Evolutionary conservation across 495 filamentous ascomycete genomes (phyloP).

Genomic region (Aspergillus baeticus): DNA sequence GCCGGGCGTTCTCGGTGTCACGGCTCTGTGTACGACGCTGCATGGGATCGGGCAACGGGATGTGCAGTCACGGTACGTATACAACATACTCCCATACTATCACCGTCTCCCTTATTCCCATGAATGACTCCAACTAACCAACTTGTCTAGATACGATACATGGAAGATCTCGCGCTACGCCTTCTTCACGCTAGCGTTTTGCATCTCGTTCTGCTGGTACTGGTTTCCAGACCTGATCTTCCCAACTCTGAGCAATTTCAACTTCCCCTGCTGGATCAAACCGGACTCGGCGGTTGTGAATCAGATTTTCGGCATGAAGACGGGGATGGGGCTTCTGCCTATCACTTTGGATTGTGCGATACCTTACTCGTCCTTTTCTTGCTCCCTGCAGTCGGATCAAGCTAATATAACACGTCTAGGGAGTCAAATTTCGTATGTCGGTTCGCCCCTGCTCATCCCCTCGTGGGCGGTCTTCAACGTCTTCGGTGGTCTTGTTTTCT

Average conservation of each 20-base stretch:
- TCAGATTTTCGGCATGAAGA: constrained; percentile 76
- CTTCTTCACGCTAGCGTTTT: constrained; percentile 71
- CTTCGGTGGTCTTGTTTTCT: constrained; percentile 66
- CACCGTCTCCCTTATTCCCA: too few species aligned
- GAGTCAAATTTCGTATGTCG: constrained; percentile 84
- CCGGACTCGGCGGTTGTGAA: constrained; percentile 74
- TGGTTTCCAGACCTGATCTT: constrained; percentile 79
- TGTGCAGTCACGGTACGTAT: constrained; percentile 24
- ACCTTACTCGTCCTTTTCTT: constrained; percentile 30
- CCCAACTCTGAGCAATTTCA: constrained; percentile 82
- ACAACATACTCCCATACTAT: too few species aligned
- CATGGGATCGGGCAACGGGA: constrained; percentile 48
- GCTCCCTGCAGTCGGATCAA: too few species aligned
- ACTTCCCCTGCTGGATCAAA: constrained; percentile 78
- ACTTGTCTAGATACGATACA: constrained; percentile 54
- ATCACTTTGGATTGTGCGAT: constrained; percentile 69
- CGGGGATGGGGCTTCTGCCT: constrained; percentile 76
- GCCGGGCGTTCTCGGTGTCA: constrained; percentile 78
- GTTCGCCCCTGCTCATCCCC: constrained; percentile 73
- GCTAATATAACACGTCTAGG: too few species aligned
- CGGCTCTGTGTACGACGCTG: constrained; percentile 77
- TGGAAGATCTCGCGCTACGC: constrained; percentile 78
- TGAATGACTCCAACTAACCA: constrained; percentile 30
- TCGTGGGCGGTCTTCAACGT: constrained; percentile 87
- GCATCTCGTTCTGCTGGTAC: constrained; percentile 63